These are phyloP conservation scores for Mariannaea sp. DNA, from an alignment of 2,329 filamentous ascomycete genomes.

Conservation along the genomic window DNA sequence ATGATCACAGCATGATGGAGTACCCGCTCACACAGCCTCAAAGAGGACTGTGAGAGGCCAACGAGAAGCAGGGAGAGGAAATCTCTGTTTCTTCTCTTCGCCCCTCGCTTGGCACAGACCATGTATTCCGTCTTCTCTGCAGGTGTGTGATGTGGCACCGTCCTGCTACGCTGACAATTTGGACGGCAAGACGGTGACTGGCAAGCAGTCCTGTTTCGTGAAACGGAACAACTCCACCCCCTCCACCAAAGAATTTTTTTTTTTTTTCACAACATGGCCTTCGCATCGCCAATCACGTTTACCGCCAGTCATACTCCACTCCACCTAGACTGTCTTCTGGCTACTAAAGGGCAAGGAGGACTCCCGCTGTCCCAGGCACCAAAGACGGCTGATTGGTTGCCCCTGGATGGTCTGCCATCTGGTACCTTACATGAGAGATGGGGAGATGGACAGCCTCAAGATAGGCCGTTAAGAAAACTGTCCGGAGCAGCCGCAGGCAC, in stretches of 20 bases:
- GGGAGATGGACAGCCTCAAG: background rate
- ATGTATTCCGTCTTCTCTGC: slow-evolving; percentile 1
- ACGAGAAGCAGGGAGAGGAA: background rate
- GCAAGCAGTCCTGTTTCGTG: slow-evolving; percentile 8
- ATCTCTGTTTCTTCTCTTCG: background rate
- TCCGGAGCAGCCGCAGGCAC: too few relatives aligned
- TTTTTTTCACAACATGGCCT: slow-evolving; percentile 6
- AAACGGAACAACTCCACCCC: background rate
- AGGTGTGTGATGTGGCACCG: slow-evolving; percentile 17
- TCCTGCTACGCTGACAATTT: slow-evolving; percentile 2
- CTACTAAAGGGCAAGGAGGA: slow-evolving; percentile 2
- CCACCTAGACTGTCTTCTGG: background rate
- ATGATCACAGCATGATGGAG: slow-evolving; percentile 2
- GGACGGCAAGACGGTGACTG: background rate
- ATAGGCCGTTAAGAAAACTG: too few relatives aligned
- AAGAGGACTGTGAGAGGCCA: background rate
- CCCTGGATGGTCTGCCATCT: slow-evolving; percentile 14
- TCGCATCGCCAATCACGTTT: slow-evolving; percentile 1
- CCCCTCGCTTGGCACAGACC: slow-evolving; percentile 4
- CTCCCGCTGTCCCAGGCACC: slow-evolving; percentile 34
- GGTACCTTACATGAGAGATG: slow-evolving; percentile 36
- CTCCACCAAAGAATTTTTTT: slow-evolving; percentile 10
- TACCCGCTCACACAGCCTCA: slow-evolving; percentile 6
- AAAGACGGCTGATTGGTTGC: slow-evolving; percentile 36
- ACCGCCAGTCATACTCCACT: background rate